Evolutionary conservation across 768 basidiomycete genomes (phyloP).

Genomic region (Mycena chlorophos): DNA sequence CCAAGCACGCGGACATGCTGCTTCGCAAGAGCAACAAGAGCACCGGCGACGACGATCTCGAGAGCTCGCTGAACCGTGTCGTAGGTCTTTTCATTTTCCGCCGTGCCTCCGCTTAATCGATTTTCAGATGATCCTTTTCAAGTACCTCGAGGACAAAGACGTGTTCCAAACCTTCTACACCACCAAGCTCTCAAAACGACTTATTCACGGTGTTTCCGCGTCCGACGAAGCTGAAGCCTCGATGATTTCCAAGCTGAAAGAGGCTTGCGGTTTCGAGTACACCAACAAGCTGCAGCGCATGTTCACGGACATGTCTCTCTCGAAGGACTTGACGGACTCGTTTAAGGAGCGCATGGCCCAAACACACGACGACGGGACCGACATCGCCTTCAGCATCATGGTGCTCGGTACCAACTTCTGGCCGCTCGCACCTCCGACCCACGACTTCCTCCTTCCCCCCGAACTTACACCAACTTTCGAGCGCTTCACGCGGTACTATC

Average conservation of each 20-base stretch:
- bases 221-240: constrained; percentile 96
- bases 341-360: constrained; percentile 94
- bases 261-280: constrained; percentile 95
- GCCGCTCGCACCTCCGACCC: constrained; percentile 82
- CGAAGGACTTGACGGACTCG: constrained; percentile 91
- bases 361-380: constrained; percentile 73
- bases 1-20: constrained; percentile 90
- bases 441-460: constrained; percentile 85
- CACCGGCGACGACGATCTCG: constrained; percentile 86
- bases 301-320: constrained; percentile 96
- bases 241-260: constrained; percentile 98
- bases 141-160: constrained; percentile 98
- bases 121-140: constrained; percentile 92
- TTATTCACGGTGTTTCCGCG: constrained; percentile 87
- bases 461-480: constrained; percentile 88
- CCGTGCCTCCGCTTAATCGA: constrained; percentile 27
- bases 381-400: constrained; percentile 89
- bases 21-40: constrained; percentile 95
- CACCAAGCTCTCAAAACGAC: constrained; percentile 88
- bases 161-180: constrained; percentile 99
- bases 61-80: constrained; percentile 86
- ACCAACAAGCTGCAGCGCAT: constrained; percentile 94
- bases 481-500: constrained; percentile 90
- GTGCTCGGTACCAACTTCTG: constrained; percentile 96
- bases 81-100: constrained; percentile 46